Percentiles rank a stretch among this genome's conserved stretches.
These are phyloP conservation scores for Parastagonospora avenae DNA, from an alignment of 2,329 filamentous ascomycete genomes.

Conservation along the genomic window DNA sequence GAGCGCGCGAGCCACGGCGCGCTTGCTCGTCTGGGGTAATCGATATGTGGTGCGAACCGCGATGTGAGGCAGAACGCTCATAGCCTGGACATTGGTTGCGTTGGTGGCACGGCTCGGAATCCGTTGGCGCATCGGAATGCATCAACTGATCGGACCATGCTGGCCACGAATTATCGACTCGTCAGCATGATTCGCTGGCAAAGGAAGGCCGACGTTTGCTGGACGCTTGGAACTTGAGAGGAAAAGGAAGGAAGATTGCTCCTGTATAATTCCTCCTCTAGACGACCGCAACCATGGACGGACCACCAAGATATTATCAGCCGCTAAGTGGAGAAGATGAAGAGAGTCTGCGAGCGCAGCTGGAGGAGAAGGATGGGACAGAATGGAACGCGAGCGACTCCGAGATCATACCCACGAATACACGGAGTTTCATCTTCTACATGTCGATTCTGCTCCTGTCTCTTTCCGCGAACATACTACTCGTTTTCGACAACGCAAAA, in stretches of 20 bases:
- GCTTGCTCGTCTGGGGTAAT: conserved; percentile 6
- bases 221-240: background rate
- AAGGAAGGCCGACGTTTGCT: background rate
- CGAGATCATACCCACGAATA: conserved; percentile 34
- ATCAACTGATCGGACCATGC: background rate
- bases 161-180: background rate
- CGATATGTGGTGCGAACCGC: conserved; percentile 9
- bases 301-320: conserved; percentile 27
- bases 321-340: conserved; percentile 33
- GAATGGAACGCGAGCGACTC: conserved; percentile 31
- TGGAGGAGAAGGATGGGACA: conserved; percentile 29
- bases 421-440: conserved; percentile 30
- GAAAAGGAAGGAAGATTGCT: background rate
- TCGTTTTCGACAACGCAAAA: conserved; percentile 33
- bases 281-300: conserved; percentile 22
- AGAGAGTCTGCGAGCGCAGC: conserved; percentile 14
- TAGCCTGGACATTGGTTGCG: conserved; percentile 9
- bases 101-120: conserved; percentile 6
- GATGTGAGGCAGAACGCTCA: conserved; percentile 3
- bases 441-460: conserved; percentile 37
- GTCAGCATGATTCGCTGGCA: background rate
- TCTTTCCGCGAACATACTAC: conserved; percentile 34
- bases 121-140: background rate
- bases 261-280: background rate
- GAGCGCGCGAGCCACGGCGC: conserved; percentile 11